Base-by-base conservation (phyloP, 495 filamentous ascomycete species). In the Filosporella fistucella region DNA sequence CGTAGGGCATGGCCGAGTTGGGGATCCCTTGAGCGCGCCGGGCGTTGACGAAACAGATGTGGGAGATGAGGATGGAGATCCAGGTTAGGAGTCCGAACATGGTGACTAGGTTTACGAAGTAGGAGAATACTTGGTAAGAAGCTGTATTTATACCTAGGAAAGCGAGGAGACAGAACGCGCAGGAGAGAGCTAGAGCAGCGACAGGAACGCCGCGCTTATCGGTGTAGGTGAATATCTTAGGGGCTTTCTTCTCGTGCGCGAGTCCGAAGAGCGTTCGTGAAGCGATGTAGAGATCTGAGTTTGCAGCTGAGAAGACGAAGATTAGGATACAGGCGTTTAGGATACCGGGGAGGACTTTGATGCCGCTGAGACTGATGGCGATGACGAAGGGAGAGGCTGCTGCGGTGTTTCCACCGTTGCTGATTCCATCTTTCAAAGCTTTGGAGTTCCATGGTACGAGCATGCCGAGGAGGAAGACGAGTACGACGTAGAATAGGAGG, bases 271-370 rank as follows among this genome's bases (percentile, higher is more conserved):
- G 72, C 1, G 86, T 89, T 49, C 89, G 81, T 25, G 82, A 87
- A 6, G 86, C 89, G 37, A 91, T 91, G 71, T 93, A 95, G 41
- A 90, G 71, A 73, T 86, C 89, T 1, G 85, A 83, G 55, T 94
- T 94, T 38, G 78, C 86, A 0, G 81, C 76, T 4, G 82, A 86
- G 57, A 77, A 76, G 10, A 80, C 82, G 3, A 81, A 78, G 34
- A 76, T 81, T 32, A 89, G 63, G 41, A 89, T 25, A 80, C 83
- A 57, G 79, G 75, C 86, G 62, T 85, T 89, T 42, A 84, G 78
- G 20, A 86, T 68, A 3, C 65, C 73, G 9, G 78, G 72, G 8
- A 91, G 69, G 12, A 68, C 72, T 0, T 68, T 67, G 42, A 89
- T 82, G 30, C 82, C 82, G 1, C 82, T 82, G 4, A 75, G 63